These are phyloP conservation scores for Aspergillus sclerotiicarbonarius DNA, from an alignment of 495 filamentous ascomycete genomes.

Conservation along the genomic window DNA sequence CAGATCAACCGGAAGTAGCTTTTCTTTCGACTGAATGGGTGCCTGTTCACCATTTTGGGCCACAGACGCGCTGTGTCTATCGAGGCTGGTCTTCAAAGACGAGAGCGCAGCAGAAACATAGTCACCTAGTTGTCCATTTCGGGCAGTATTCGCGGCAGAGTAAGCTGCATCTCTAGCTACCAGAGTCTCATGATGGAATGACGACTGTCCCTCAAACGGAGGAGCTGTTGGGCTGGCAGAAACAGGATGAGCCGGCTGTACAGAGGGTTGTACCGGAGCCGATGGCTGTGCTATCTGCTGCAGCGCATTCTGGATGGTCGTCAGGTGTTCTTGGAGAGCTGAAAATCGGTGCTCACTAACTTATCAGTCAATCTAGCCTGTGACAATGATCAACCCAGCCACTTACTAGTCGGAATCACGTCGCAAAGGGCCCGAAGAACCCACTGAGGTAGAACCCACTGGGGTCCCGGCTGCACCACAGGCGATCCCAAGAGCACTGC, in stretches of 20 bases:
- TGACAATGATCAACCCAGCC: background rate
- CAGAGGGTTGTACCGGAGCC: conserved; percentile 1
- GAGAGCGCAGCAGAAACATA: conserved; percentile 23
- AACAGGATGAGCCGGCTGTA: conserved; percentile 5
- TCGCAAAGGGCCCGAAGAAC: conserved; percentile 1
- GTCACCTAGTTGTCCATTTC: conserved; percentile 11
- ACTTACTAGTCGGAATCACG: conserved; percentile 19
- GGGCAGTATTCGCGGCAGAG: conserved; percentile 18
- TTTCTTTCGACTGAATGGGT: conserved; percentile 6
- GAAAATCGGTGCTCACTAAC: conserved; percentile 22
- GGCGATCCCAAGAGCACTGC: conserved; percentile 18
- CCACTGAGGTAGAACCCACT: background rate
- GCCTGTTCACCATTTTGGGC: background rate
- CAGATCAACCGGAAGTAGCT: conserved; percentile 22
- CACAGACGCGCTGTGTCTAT: conserved; percentile 11
- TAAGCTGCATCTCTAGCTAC: conserved; percentile 26
- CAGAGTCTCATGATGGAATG: conserved; percentile 27
- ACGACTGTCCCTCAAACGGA: conserved; percentile 28
- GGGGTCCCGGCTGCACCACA: conserved; percentile 15
- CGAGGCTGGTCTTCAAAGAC: conserved; percentile 20
- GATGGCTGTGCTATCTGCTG: conserved; percentile 16
- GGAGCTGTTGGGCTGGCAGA: conserved; percentile 16
- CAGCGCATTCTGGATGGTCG: conserved; percentile 18
- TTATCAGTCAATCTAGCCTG: background rate
- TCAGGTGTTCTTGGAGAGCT: conserved; percentile 23